Evolutionary conservation across 2,329 filamentous ascomycete species (phyloP).

Genomic region (Colletotrichum sp.): DNA sequence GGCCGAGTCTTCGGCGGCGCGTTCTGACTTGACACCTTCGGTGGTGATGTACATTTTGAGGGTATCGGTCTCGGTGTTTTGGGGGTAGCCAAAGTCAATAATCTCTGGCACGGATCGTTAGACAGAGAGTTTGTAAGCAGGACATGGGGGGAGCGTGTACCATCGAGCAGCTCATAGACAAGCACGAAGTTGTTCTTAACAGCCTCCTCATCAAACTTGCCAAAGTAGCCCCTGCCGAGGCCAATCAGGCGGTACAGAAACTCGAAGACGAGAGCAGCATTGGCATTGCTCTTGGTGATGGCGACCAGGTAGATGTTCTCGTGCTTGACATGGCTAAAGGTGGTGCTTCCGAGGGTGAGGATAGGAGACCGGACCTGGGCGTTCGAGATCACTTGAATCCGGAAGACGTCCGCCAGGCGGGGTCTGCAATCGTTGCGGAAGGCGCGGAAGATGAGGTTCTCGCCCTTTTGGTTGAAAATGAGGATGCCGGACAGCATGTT

Average conservation of each 20-base stretch:
- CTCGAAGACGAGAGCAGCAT: conserved; percentile 96
- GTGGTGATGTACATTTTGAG: conserved; percentile 99
- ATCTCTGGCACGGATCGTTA: conserved; percentile 68
- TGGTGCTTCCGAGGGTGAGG: conserved; percentile 94
- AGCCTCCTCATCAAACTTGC: conserved; percentile 98
- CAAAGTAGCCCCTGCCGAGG: conserved; percentile 95
- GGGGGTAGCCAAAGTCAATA: conserved; percentile 97
- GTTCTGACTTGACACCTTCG: conserved; percentile 94
- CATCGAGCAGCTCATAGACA: conserved; percentile 95
- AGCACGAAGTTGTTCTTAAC: conserved; percentile 99
- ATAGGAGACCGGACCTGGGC: conserved; percentile 97
- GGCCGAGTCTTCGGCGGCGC: conserved; percentile 87
- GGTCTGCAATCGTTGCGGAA: conserved; percentile 99
- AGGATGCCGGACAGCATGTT: conserved; percentile 96
- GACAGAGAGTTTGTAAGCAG: background rate
- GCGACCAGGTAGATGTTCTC: conserved; percentile 99
- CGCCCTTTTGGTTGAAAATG: conserved; percentile 99
- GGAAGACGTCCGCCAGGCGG: conserved; percentile 97
- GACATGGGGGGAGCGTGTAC: conserved; percentile 48
- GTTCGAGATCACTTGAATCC: conserved; percentile 99
- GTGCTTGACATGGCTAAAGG: conserved; percentile 99
- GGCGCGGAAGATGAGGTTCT: conserved; percentile 98
- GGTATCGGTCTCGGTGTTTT: conserved; percentile 98
- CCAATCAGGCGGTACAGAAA: conserved; percentile 93
- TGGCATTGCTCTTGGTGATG: conserved; percentile 98